These are phyloP conservation scores for Suillus sp. DNA, from an alignment of 768 basidiomycete species.

Conservation along the genomic window DNA sequence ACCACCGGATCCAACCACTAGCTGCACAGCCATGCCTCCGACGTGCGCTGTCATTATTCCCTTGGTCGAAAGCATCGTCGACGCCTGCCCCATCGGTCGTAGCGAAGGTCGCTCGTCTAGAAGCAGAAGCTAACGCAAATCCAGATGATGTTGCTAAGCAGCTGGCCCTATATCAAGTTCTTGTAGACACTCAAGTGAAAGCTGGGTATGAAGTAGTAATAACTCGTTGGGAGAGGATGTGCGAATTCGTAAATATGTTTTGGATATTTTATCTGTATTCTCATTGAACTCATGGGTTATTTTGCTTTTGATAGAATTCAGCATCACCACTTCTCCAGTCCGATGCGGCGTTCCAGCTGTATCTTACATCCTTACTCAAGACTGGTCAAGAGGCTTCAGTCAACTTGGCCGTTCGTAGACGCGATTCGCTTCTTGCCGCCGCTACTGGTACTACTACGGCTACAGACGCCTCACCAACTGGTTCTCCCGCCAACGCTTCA, in stretches of 20 bases:
- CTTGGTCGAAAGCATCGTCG: constrained; percentile 42
- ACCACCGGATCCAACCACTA: constrained; percentile 45
- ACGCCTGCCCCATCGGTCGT: constrained; percentile 66
- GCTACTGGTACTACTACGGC: constrained; percentile 22
- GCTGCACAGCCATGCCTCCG: constrained; percentile 24
- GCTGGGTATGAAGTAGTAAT: constrained; percentile 74
- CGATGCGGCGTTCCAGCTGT: constrained; percentile 73
- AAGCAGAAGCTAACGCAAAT: constrained; percentile 75
- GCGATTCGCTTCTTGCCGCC: constrained; percentile 62
- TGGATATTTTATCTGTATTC: neutral
- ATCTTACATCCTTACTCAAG: constrained; percentile 67
- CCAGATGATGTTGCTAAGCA: constrained; percentile 73
- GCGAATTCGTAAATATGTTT: constrained; percentile 69
- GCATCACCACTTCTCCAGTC: constrained; percentile 70
- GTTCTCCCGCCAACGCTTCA: constrained; percentile 6
- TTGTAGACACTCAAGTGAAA: constrained; percentile 63
- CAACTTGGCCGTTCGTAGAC: constrained; percentile 62
- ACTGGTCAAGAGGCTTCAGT: constrained; percentile 59
- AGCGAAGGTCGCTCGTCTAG: constrained; percentile 69
- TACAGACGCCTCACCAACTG: constrained; percentile 17
- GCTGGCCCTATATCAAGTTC: constrained; percentile 65
- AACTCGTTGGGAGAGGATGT: constrained; percentile 80
- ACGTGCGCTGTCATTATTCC: constrained; percentile 31
- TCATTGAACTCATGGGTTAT: constrained; percentile 14
- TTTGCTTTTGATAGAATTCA: constrained; percentile 50